Conservation (phyloP, 305 asterid genomes). For the Lippia alba region DNA sequence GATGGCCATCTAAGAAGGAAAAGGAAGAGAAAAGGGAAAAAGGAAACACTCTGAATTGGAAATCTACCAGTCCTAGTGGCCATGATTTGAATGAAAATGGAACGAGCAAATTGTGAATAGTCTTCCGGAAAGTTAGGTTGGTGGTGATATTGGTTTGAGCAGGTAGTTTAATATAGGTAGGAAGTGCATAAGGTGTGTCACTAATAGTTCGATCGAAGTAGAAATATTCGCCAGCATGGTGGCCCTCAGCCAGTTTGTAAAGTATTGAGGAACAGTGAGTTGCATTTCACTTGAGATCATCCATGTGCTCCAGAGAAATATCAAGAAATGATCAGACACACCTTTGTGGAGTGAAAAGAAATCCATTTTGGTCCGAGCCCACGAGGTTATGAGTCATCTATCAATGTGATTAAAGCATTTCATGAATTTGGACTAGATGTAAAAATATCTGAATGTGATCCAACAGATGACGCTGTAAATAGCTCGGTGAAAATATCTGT, state of each 20-base stretch:
- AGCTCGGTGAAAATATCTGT: background rate
- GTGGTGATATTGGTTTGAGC: conserved; percentile 15
- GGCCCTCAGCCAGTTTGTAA: conserved; percentile 36
- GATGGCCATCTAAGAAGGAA: conserved; percentile 2
- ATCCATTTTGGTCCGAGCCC: conserved; percentile 18
- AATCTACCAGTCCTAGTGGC: conserved; percentile 1
- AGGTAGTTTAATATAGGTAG: background rate
- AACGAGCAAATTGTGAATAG: background rate
- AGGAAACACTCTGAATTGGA: background rate
- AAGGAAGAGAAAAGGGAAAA: background rate
- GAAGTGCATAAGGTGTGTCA: conserved; percentile 24
- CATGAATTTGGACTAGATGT: conserved; percentile 3
- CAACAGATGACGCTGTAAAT: background rate
- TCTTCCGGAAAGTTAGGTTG: background rate
- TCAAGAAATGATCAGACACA: background rate
- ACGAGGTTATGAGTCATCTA: conserved; percentile 7
- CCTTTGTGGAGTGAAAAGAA: conserved; percentile 19
- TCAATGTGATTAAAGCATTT: conserved; percentile 18
- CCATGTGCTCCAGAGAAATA: conserved; percentile 21
- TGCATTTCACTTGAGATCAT: conserved; percentile 24
- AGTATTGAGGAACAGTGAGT: conserved; percentile 3
- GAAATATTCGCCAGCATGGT: conserved; percentile 14
- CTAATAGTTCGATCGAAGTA: conserved; percentile 16
- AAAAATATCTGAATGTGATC: conserved; percentile 1
- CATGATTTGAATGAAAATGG: background rate